Base-by-base conservation (phyloP, 495 filamentous ascomycete genomes). In the Xylaria cubensis region DNA sequence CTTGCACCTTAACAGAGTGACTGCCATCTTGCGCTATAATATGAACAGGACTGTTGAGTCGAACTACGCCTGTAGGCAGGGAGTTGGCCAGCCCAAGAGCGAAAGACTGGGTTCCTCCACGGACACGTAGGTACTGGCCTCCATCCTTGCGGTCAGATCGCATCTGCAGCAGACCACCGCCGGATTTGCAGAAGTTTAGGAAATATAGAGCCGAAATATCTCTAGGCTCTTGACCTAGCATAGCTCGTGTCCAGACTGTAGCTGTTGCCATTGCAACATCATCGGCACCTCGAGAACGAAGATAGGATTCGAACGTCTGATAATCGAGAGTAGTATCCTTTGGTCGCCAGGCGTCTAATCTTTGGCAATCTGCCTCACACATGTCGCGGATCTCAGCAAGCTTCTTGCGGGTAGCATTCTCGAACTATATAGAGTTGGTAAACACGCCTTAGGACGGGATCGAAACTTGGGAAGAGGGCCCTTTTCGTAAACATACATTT, bases 221-320 rank as follows among this genome's bases (percentile, higher is more conserved):
- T 81, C 42, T 32, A 9, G 76, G 69, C 13, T 84, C 81, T 12
- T 80, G 72, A 8, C 85, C 84, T 2, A 87, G 76, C 77, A 88
- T 84, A 0, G 78, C 84, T 3, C 78, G 78, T 1, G 79, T 77
- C 74, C 85, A 83, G 42, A 83, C 76, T 5, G 76, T 75, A 2
- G 77, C 79, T 9, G 71, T 78, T 41, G 70, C 74, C 9, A 77
- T 26, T 10, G 75, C 78, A 19, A 58, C 48, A 8, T 75, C 55
- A 65, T 75, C 74, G 10, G 79, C 78, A 8, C 71, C 59, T 17
- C 70, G 24, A 51, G 48, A 59, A 58, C 71, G 73, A 42, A 79
- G 63, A 65, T 81, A 77, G 51, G 77, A 77, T 58, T 78, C 61
- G 50, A 85, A 77, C 32, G 81, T 80, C 26, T 81, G 44, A 8